Evolutionary conservation across 2,329 filamentous ascomycete species (phyloP), one percentile per base, ranked within the genome.

Genomic region (Sphaerostilbella broomeana): DNA sequence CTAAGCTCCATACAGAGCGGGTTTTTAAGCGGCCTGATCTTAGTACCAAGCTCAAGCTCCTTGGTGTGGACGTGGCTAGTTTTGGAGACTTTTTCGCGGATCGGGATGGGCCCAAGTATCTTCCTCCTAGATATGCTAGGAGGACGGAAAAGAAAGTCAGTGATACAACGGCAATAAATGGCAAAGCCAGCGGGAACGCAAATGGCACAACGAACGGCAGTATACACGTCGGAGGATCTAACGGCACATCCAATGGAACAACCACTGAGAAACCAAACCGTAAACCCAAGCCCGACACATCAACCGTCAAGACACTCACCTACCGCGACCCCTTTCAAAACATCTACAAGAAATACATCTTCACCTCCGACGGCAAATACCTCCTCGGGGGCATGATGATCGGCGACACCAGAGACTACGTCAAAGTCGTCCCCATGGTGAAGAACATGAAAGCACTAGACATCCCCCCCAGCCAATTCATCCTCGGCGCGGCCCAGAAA

Each of bases 341-440:
- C 33, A 78, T 95, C 1, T 95, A 95, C 67, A 95, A 95, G 61
- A 95, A 95, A 57, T 95, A 92, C 59, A 67, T 95, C 9, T 95
- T 95, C 55, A 94, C 88, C 0, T 68, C 81, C 55, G 89, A 95
- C 55, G 88, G 88, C 18, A 94, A 94, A 58, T 90, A 90, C 53
- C 68, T 95, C 1, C 75, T 95, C 0, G 88, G 88, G n/a, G 89
- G 88, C 4, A 95, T 95, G 86, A 94, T 95, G 86, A 92, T 95
- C 45, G 89, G 88, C 26, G 88, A 95, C 54, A 94, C 86, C 0
- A 83, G 77, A 47, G 88, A 95, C 64, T 95, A 94, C 55, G 76
- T 94, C 63, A 94, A 90, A 59, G 66, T 95, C 16, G 85, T 94
- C 1, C 84, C 86, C 2, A 79, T 94, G 70, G 86, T 92, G 39